Base-by-base conservation (phyloP, 257 asterid genomes). In the Gardenia jasminoides region DNA sequence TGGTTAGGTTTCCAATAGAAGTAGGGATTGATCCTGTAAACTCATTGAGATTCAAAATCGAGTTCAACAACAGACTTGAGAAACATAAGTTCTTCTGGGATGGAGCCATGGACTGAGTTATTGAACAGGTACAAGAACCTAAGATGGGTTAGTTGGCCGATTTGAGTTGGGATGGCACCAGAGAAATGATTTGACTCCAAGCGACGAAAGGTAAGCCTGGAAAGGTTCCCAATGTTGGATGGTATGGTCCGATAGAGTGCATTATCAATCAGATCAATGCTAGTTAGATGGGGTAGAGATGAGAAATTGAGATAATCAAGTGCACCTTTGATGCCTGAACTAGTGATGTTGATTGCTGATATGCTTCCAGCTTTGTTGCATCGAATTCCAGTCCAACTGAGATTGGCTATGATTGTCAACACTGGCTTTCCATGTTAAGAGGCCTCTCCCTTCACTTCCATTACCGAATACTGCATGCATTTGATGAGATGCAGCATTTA, bases 171-270 rank as follows among this genome's bases (percentile, higher is more conserved):
- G n/a, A 84, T 80, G n/a, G 6, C 13, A 11, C 79, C 87, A 0
- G 78, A 48, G 58, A 84, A 62, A 7, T 48, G 0, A n/a, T 80
- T 76, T 2, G 0, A 0, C 3, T 66, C 31, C 64, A 83, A 44
- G 33, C 66, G 24, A 44, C 79, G 54, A 17, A 56, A 46, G n/a
- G 16, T 46, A 7, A 83, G 81, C 39, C 39, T 36, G 39, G 39
- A 36, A 36, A 36, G 39, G 39, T 36, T 36, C 39, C 39, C 39
- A 36, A 79, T 75, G 39, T 62, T 66, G 16, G 83, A 43, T 0
- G 86, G 82, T 52, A 84, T 68, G 15, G 81, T 59, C n/a, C 87
- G 85, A 28, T 71, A n/a, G 47, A 83, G 52, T 59, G 84, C 74
- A 68, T 80, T 83, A 20, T 43, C 33, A 43, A 0, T 31, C 46